Evolutionary conservation across 2,329 filamentous ascomycete species (phyloP).

Genomic region (Calonectria fujianensis): DNA sequence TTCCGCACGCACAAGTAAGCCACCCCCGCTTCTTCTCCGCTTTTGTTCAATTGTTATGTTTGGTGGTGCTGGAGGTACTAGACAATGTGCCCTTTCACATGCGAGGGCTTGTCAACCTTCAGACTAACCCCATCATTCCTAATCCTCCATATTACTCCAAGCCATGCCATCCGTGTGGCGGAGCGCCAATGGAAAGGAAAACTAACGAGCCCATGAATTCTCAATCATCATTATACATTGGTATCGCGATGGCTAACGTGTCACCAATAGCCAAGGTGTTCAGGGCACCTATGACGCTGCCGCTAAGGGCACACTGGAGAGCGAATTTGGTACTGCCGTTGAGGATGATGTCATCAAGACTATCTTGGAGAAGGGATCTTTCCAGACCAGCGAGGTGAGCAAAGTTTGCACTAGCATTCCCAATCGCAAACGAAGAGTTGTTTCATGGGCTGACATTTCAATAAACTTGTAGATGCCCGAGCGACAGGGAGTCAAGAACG

Average conservation of each 20-base stretch:
- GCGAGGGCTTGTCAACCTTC: background rate
- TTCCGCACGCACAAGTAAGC: constrained; percentile 93
- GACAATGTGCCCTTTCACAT: constrained; percentile 14
- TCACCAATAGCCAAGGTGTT: constrained; percentile 81
- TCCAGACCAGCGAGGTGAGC: constrained; percentile 76
- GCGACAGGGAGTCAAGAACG: constrained; percentile 73
- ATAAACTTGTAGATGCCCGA: constrained; percentile 66
- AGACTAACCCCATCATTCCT: constrained; percentile 1
- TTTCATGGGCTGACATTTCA: constrained; percentile 26
- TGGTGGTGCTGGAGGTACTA: background rate
- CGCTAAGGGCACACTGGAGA: constrained; percentile 83
- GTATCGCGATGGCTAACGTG: constrained; percentile 41
- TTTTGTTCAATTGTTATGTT: background rate
- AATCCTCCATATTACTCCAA: background rate
- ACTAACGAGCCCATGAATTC: background rate
- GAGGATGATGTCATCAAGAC: constrained; percentile 88
- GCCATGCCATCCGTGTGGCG: background rate
- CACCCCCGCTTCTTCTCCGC: constrained; percentile 40
- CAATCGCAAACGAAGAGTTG: background rate
- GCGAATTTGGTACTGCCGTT: constrained; percentile 88
- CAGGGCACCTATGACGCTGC: constrained; percentile 88
- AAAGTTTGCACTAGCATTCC: background rate
- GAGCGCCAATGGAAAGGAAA: background rate
- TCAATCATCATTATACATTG: background rate
- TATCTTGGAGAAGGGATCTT: constrained; percentile 85